Conservation (phyloP, 2,329 filamentous ascomycete species). For the Colletotrichum siamense region DNA sequence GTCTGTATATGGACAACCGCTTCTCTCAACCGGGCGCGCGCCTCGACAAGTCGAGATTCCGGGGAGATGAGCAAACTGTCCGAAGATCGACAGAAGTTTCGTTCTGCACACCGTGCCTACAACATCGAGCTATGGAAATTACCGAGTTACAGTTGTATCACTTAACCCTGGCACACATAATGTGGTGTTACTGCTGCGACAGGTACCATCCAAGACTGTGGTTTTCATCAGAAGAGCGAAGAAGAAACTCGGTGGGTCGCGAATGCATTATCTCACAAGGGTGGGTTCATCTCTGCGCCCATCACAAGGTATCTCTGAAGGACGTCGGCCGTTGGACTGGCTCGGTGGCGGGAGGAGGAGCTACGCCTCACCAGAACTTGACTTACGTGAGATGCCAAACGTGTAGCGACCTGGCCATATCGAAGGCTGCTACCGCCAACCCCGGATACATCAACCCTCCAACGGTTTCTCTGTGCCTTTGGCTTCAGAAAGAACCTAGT, state of each 20-base stretch:
- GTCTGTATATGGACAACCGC: neutral
- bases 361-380: neutral
- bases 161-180: neutral
- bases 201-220: neutral
- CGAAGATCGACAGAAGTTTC: neutral
- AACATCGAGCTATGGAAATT: accelerated
- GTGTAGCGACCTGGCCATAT: neutral
- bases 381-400: neutral
- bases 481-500: neutral
- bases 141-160: neutral
- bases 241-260: neutral
- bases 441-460: neutral
- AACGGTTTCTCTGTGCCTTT: accelerated
- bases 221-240: neutral
- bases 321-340: neutral
- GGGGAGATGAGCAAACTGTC: neutral
- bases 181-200: neutral
- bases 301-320: neutral
- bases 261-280: neutral
- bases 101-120: neutral
- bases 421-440: neutral
- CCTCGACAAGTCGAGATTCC: neutral
- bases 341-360: accelerated
- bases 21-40: neutral
- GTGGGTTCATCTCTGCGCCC: accelerated